Percentiles rank a stretch among this genome's conserved stretches.
These are phyloP conservation scores for Metroxylon sagu DNA, from an alignment of 176 grass and related monocot species.

Conservation along the genomic window DNA sequence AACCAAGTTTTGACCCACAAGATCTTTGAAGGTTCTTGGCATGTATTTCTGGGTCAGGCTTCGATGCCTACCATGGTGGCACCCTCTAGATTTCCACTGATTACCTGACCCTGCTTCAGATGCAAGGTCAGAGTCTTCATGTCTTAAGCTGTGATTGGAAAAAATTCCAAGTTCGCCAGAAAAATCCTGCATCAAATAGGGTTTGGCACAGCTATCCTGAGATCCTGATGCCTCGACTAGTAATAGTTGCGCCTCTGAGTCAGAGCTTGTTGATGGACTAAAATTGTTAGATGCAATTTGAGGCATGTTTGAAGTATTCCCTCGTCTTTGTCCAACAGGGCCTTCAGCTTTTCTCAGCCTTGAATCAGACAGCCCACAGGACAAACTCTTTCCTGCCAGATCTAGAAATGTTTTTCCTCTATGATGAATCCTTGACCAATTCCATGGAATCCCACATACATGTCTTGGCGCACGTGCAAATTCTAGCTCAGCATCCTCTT, in stretches of 20 bases:
- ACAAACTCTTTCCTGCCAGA: slow-evolving; percentile 79
- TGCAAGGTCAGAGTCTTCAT: slow-evolving; percentile 47
- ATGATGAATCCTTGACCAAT: slow-evolving; percentile 96
- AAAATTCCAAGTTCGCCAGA: slow-evolving; percentile 78
- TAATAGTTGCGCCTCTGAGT: slow-evolving; percentile 69
- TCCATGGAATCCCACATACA: slow-evolving; percentile 93
- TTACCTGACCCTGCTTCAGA: slow-evolving; percentile 35
- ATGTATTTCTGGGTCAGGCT: slow-evolving; percentile 78
- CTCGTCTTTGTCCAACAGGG: slow-evolving; percentile 30
- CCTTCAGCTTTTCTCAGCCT: slow-evolving; percentile 39
- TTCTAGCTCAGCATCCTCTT: slow-evolving; percentile 32
- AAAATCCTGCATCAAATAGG: slow-evolving; percentile 33
- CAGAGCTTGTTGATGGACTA: slow-evolving; percentile 48
- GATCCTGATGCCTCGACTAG: slow-evolving; percentile 29
- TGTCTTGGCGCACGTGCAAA: slow-evolving; percentile 37
- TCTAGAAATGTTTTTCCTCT: slow-evolving; percentile 81
- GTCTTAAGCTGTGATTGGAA: slow-evolving; percentile 39
- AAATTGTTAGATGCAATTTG: slow-evolving; percentile 33
- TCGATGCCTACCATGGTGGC: slow-evolving; percentile 36
- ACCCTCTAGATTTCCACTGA: slow-evolving; percentile 25
- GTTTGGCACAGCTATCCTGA: slow-evolving; percentile 19
- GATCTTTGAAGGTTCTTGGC: slow-evolving; percentile 81
- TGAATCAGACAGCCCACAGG: slow-evolving; percentile 72
- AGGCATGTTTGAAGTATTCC: slow-evolving; percentile 40
- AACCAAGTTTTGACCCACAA: slow-evolving; percentile 79